Evolutionary conservation across 1,139 yeast genomes (phyloP), one percentile per base, ranked within the genome.

Genomic region (Suhomyces yuchorum): DNA sequence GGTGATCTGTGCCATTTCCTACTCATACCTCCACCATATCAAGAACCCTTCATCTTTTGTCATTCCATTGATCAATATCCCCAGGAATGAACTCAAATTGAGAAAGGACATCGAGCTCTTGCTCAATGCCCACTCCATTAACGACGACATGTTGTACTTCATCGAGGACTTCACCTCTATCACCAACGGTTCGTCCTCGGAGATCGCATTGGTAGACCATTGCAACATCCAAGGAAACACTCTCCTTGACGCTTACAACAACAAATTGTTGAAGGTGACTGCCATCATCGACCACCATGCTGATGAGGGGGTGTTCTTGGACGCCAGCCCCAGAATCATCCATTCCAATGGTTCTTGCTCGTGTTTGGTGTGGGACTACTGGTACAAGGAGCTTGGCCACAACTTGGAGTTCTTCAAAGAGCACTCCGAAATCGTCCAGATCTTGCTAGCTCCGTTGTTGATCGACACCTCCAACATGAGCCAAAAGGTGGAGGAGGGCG

Each of bases 241-340:
- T 3, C 60, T 51, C 55, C 73, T 43, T 48, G 57, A 48, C 33
- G 61, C 47, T 50, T 67, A 54, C 30, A 51, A 66, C 14, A 54
- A 59, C 6, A 57, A 58, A 1, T 54, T 59, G 36, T 56, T 73
- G 19, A 56, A 65, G 1, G 84, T 90, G 0, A 68, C 67, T 0
- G 85, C 84, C 0, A 81, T 93, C 11, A 78, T 93, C 30, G 99
- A 92, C 60, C 99, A 92, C 61, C 99, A 92, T 62, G 87, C 75
- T 6, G 96, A 90, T 58, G 91, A 87, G 59, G 71, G 72, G 0
- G 68, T 69, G 14, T 82, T 76, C 56, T 36, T 56, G 14, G 67
- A 73, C 19, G 76, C 79, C 8, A 44, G 48, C 14, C 97, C 97
- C 0, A 66, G 95, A 47, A 68, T 85, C 7, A 73, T 91, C 40